Evolutionary conservation across 768 basidiomycete species (phyloP).

Genomic region (Xerocomus spinulosus): DNA sequence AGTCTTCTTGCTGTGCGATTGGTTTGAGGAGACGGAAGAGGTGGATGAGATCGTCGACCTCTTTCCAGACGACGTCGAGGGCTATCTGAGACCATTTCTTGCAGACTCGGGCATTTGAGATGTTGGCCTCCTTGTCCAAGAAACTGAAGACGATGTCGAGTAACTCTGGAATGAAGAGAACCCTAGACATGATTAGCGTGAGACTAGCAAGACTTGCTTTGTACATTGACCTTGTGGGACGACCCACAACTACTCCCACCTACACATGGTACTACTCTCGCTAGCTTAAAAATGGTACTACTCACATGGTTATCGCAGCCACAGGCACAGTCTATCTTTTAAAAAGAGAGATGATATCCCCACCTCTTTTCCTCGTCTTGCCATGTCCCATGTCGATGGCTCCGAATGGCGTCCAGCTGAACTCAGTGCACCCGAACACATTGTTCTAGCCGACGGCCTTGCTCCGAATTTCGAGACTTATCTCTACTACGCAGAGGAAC

Average conservation of each 20-base stretch:
- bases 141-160: constrained; percentile 52
- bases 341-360: constrained; percentile 3
- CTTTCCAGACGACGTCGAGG: constrained; percentile 54
- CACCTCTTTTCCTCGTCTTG: neutral
- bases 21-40: constrained; percentile 51
- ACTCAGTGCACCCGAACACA: constrained; percentile 15
- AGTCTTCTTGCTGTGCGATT: constrained; percentile 22
- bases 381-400: constrained; percentile 20
- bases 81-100: constrained; percentile 56
- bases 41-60: constrained; percentile 41
- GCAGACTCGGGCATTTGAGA: constrained; percentile 49
- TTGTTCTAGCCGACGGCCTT: constrained; percentile 19
- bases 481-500: constrained; percentile 28
- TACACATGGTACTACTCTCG: too few relatives aligned
- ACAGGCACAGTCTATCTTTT: constrained; percentile 1
- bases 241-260: too few relatives aligned
- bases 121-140: constrained; percentile 39
- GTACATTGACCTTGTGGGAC: too few relatives aligned
- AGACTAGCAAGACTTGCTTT: too few relatives aligned
- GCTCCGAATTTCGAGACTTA: constrained; percentile 31
- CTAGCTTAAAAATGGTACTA: too few relatives aligned
- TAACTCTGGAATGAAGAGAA: constrained; percentile 55
- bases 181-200: constrained; percentile 19
- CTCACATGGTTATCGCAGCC: neutral
- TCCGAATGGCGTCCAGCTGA: constrained; percentile 12